These are phyloP conservation scores for Rhizoctonia solani DNA, from an alignment of 1,284 basidiomycete genomes.

Conservation along the genomic window DNA sequence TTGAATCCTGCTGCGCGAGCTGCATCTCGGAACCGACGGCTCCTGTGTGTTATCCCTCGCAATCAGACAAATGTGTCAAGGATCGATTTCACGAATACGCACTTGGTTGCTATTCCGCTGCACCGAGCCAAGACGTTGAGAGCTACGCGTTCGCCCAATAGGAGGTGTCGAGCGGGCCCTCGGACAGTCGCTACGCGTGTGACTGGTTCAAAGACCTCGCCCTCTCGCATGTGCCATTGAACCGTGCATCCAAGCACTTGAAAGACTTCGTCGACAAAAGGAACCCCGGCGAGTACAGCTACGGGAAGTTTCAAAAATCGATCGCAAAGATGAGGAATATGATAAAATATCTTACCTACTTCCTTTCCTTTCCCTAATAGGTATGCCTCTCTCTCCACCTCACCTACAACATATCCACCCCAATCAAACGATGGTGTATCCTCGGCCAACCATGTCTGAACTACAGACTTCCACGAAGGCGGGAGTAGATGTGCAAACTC, in stretches of 20 bases:
- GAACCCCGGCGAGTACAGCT: slow-evolving; percentile 91
- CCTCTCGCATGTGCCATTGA: slow-evolving; percentile 90
- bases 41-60: slow-evolving; percentile 56
- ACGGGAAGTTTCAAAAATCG: slow-evolving; percentile 37
- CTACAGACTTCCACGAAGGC: slow-evolving; percentile 85
- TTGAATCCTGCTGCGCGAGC: slow-evolving; percentile 80
- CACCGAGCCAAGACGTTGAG: slow-evolving; percentile 94
- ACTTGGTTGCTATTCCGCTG: slow-evolving; percentile 96
- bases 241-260: slow-evolving; percentile 91
- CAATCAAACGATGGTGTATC: slow-evolving; percentile 98
- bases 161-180: slow-evolving; percentile 84
- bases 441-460: slow-evolving; percentile 86
- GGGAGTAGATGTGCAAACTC: slow-evolving; percentile 76
- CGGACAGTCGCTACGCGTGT: slow-evolving; percentile 91
- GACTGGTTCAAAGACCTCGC: slow-evolving; percentile 74
- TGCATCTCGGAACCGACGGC: slow-evolving; percentile 78
- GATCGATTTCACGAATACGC: no score
- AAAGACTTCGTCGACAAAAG: slow-evolving; percentile 96
- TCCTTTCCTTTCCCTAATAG: slow-evolving; percentile 83
- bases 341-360: not conserved
- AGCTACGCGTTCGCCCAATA: slow-evolving; percentile 94
- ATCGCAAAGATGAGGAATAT: not conserved
- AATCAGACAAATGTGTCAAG: not conserved
- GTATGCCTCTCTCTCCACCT: slow-evolving; percentile 82
- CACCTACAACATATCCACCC: slow-evolving; percentile 96